phyloP scores from a whole-genome alignment of 495 filamentous ascomycete genomes.

The Penicillium tannophilum region DNA sequence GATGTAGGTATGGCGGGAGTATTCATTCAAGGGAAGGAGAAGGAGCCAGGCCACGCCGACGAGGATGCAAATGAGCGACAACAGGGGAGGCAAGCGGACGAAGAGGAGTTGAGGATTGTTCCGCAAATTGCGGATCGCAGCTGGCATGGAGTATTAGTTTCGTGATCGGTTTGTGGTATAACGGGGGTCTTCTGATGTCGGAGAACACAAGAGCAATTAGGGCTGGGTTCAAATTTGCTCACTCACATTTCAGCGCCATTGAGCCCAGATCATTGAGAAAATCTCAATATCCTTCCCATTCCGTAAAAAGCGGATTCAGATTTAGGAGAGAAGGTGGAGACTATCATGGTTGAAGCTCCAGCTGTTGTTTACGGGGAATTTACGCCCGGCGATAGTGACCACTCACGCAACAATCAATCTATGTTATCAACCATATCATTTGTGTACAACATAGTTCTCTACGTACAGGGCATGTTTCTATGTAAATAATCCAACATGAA shows the following conservation, averaged over 20 bases:
- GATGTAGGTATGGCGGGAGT: constrained; percentile 92
- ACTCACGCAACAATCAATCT: constrained; percentile 21
- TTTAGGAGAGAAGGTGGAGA: constrained; percentile 1
- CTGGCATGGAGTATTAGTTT: constrained; percentile 31
- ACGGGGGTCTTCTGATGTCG: constrained; percentile 17
- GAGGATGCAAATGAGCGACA: constrained; percentile 84
- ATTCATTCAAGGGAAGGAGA: constrained; percentile 87
- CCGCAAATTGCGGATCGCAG: constrained; percentile 48
- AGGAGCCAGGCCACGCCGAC: constrained; percentile 92
- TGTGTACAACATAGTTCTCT: neutral
- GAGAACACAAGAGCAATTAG: constrained; percentile 1
- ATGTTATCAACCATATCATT: neutral
- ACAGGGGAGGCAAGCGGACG: constrained; percentile 40
- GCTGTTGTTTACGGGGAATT: constrained; percentile 30
- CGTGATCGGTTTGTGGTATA: constrained; percentile 8
- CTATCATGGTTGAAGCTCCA: constrained; percentile 2
- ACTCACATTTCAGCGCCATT: constrained; percentile 51
- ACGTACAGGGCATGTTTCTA: neutral
- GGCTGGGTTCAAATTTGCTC: neutral
- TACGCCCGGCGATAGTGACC: constrained; percentile 28
- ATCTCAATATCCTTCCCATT: constrained; percentile 17
- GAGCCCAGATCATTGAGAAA: constrained; percentile 25
- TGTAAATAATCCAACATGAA: neutral
- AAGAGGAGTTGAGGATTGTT: constrained; percentile 45
- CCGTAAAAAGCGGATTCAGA: constrained; percentile 11